These are phyloP conservation scores for Harrya chromipes DNA, from an alignment of 768 basidiomycete genomes.

Conservation along the genomic window DNA sequence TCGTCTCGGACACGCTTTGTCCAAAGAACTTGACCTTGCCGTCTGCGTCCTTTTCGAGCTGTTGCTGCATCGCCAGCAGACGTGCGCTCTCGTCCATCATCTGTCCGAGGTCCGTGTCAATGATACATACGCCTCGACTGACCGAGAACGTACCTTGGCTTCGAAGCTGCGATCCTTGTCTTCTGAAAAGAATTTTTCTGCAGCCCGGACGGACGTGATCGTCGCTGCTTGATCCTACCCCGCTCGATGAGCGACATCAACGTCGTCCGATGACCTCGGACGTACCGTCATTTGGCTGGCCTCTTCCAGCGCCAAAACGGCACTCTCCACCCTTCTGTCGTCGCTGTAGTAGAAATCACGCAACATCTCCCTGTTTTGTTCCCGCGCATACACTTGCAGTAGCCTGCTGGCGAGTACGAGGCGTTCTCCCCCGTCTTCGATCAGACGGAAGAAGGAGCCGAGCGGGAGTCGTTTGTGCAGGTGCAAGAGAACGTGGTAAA, in stretches of 20 bases:
- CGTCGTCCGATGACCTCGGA: background rate
- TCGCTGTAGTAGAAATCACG: constrained; percentile 98
- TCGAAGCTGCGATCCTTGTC: constrained; percentile 92
- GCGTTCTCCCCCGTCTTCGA: constrained; percentile 83
- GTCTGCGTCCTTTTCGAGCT: constrained; percentile 82
- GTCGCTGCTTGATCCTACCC: constrained; percentile 69
- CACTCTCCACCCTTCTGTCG: constrained; percentile 91
- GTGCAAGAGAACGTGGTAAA: constrained; percentile 90
- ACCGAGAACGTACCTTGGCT: constrained; percentile 61
- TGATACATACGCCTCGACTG: fast-evolving
- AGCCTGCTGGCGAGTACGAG: constrained; percentile 75
- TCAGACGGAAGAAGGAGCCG: constrained; percentile 90
- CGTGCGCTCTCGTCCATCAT: constrained; percentile 87
- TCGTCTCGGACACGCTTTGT: constrained; percentile 82
- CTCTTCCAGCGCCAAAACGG: constrained; percentile 84
- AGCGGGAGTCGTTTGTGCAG: constrained; percentile 79
- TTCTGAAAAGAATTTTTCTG: constrained; percentile 92
- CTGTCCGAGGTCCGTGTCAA: constrained; percentile 38
- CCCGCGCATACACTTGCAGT: constrained; percentile 85
- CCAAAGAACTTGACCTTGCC: constrained; percentile 81
- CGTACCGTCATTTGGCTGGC: constrained; percentile 63
- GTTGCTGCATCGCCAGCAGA: constrained; percentile 78
- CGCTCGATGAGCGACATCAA: constrained; percentile 1
- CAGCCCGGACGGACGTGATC: constrained; percentile 69
- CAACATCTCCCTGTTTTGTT: constrained; percentile 88